Percentiles rank a stretch among this genome's conserved stretches.
Conservation (phyloP, 345 rosid genomes). For the Cardiospermum halicacabum region DNA sequence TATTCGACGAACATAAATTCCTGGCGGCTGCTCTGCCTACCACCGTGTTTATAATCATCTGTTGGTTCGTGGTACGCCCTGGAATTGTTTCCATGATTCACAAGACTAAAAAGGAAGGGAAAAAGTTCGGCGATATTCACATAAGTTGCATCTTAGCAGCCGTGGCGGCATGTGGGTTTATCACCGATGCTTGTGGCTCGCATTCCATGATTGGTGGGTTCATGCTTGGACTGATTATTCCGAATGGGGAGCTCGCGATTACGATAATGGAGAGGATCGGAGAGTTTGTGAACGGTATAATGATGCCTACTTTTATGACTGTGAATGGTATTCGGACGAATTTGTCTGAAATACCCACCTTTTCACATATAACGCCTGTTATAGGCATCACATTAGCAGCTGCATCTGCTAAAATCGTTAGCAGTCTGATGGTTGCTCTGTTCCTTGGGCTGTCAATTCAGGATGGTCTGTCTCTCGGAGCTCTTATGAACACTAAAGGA, state of each 20-base stretch:
- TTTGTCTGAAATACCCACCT: neutral
- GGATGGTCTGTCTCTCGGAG: slow-evolving; percentile 15
- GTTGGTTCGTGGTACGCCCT: slow-evolving; percentile 25
- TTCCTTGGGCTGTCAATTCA: neutral
- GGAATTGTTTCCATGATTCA: slow-evolving; percentile 6
- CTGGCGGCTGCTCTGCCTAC: neutral
- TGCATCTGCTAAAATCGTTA: slow-evolving; percentile 11
- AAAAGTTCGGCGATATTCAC: slow-evolving; percentile 1
- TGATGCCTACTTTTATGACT: slow-evolving; percentile 13
- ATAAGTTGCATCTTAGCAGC: slow-evolving; percentile 1
- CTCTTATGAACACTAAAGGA: slow-evolving; percentile 26
- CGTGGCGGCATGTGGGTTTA: slow-evolving; percentile 14
- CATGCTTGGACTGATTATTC: slow-evolving; percentile 20
- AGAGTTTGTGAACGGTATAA: slow-evolving; percentile 10
- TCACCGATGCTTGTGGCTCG: slow-evolving; percentile 21
- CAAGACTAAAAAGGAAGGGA: neutral
- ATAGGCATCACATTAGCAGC: neutral
- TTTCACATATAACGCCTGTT: neutral
- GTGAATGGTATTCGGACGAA: slow-evolving; percentile 8
- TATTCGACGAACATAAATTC: neutral
- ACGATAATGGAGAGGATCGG: slow-evolving; percentile 14
- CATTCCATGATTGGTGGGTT: slow-evolving; percentile 22
- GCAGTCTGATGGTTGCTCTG: neutral
- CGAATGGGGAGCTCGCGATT: slow-evolving; percentile 13
- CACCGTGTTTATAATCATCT: neutral